Conservation (phyloP, 441 rosid genomes). For the Gossypium trilobum region DNA sequence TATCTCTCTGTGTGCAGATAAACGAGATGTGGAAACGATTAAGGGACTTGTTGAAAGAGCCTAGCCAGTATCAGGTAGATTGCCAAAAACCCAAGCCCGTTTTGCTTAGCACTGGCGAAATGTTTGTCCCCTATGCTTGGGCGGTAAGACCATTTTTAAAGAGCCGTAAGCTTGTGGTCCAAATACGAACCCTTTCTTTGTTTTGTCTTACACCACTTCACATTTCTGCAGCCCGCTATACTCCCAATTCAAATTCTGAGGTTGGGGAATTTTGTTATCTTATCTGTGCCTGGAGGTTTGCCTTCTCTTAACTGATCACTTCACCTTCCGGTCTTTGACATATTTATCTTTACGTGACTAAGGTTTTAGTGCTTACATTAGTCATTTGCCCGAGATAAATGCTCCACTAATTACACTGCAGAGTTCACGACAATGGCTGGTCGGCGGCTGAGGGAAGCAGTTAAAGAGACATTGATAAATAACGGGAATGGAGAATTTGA, state of each 20-base stretch:
- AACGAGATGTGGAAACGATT: constrained; percentile 33
- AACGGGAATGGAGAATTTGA: constrained; percentile 42
- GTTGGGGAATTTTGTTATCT: constrained; percentile 40
- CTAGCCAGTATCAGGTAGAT: constrained; percentile 40
- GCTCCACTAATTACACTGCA: constrained; percentile 15
- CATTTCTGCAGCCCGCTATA: constrained; percentile 45
- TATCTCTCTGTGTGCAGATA: constrained; percentile 23
- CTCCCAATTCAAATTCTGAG: constrained; percentile 54
- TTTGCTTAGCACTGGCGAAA: constrained; percentile 46
- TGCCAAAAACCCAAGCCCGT: constrained; percentile 48
- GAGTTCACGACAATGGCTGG: constrained; percentile 61
- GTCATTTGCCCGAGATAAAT: not conserved
- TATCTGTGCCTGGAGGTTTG: constrained; percentile 57
- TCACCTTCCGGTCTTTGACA: not conserved
- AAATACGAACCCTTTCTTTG: not conserved
- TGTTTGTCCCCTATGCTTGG: constrained; percentile 50
- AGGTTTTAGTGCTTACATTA: not conserved
- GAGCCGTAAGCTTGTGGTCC: not conserved
- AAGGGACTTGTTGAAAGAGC: constrained; percentile 38
- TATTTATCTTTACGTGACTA: not conserved
- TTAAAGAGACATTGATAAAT: constrained; percentile 36
- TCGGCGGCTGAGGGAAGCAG: constrained; percentile 46
- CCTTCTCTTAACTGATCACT: not conserved
- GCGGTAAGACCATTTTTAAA: constrained; percentile 26
- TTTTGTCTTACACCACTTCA: not conserved